These are phyloP conservation scores for Pezicula rhizophila DNA, from an alignment of 2,329 filamentous ascomycete species.

Conservation along the genomic window DNA sequence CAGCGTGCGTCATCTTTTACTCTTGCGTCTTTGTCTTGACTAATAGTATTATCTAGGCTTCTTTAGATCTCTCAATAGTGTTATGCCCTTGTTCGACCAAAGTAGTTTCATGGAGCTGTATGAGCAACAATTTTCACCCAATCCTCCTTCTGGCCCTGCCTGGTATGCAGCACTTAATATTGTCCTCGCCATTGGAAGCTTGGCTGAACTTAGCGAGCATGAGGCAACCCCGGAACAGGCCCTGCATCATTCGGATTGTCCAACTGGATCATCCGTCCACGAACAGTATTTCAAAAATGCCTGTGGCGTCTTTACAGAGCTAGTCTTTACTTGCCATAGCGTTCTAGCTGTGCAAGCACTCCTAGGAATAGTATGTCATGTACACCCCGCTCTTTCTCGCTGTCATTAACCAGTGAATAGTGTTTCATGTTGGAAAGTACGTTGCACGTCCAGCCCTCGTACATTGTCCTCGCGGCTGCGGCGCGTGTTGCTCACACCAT, in stretches of 20 bases:
- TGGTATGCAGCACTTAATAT: slow-evolving; percentile 9
- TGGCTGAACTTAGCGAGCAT: background rate
- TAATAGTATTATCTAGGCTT: background rate
- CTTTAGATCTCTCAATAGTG: slow-evolving; percentile 4
- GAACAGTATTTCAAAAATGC: slow-evolving; percentile 5
- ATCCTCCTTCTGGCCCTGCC: background rate
- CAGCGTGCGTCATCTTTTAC: background rate
- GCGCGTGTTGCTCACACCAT: slow-evolving; percentile 5
- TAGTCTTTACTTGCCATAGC: slow-evolving; percentile 4
- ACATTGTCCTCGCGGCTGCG: slow-evolving; percentile 2
- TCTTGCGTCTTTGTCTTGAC: background rate
- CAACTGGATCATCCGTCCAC: background rate
- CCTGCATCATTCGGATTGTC: background rate
- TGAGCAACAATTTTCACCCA: slow-evolving; percentile 3
- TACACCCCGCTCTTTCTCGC: background rate
- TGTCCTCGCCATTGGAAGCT: slow-evolving; percentile 1
- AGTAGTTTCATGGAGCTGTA: slow-evolving; percentile 2
- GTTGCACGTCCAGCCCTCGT: slow-evolving; percentile 2
- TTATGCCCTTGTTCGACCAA: slow-evolving; percentile 5
- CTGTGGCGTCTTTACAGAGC: slow-evolving; percentile 3
- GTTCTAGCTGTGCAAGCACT: slow-evolving; percentile 8
- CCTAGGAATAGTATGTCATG: slow-evolving; percentile 4
- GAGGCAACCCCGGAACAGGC: background rate
- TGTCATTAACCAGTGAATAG: background rate
- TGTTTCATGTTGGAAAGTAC: slow-evolving; percentile 3